Evolutionary conservation across 495 filamentous ascomycete species (phyloP), one percentile per base, ranked within the genome.

Genomic region (Glarea lozoyensis): DNA sequence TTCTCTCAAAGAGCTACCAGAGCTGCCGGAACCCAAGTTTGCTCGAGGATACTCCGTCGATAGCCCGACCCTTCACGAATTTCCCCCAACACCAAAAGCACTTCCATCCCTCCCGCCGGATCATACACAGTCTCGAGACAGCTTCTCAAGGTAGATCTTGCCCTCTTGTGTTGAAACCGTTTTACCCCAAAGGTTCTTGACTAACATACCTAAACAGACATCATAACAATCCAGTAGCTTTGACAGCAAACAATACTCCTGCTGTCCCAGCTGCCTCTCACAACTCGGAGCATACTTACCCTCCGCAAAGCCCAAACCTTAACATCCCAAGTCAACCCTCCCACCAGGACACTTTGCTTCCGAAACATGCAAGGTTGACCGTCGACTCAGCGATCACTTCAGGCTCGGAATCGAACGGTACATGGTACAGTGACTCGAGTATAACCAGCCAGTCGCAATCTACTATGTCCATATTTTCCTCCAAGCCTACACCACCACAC

Each of bases 41-140:
- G 60, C 62, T n/a, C 59, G 71, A 30, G 67, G 68, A 18, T 69
- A 55, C 54, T 69, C 72, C 9, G 52, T 72, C 34, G 73, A 77
- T 50, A 75, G 73, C 44, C 73, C 71, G 41, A 75, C 70, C 5
- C 61, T 76, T 38, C 73, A 75, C 62, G 71, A 74, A 48, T 74
- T 73, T 44, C 68, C 68, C 22, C 52, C 43, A 9, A 44, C 44
- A 17, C 47, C 44, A 12, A 49, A 17, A n/a, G n/a, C n/a, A 23
- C 24, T 38, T 10, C 43, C 40, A 7, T 48, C n/a, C n/a, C n/a
- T 42, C n/a, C 12, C 24, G 7, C 48, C 40, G 35, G 39, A 53
- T 10, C 16, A 32, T 19, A 12, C 27, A 39, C 21, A 37, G 39
- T 22, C 23, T 10, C 17, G 37, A 25, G 35, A 36, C 17, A 43